A percentile compares a stretch with the other conserved stretches of the same genome.
These are phyloP conservation scores for Fusarium agapanthi DNA, from an alignment of 2,329 filamentous ascomycete species.

Conservation along the genomic window DNA sequence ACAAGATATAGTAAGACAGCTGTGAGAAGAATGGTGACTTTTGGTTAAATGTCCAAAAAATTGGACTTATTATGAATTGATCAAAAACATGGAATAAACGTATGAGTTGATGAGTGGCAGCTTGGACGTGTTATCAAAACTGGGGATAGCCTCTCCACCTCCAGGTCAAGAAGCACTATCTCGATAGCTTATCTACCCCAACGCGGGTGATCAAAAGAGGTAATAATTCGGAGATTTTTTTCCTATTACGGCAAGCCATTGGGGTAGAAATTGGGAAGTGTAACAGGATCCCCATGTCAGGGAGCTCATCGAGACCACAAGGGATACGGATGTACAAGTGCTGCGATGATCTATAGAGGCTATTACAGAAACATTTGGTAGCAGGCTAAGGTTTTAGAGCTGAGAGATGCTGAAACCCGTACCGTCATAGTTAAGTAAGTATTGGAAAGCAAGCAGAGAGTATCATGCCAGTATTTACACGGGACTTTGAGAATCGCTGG, in stretches of 20 bases:
- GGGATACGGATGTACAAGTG: background rate
- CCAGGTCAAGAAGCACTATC: background rate
- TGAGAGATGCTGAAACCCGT: background rate
- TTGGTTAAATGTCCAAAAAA: background rate
- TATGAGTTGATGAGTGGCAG: background rate
- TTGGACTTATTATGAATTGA: background rate
- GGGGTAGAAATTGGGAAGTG: background rate
- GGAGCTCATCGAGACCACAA: background rate
- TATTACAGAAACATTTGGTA: background rate
- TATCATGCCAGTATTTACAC: no score
- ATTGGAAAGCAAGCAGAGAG: background rate
- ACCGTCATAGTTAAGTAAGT: background rate
- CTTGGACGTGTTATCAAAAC: background rate
- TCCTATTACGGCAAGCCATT: background rate
- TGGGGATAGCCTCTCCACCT: background rate
- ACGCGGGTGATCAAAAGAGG: background rate
- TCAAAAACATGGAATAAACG: background rate
- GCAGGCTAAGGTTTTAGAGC: no score
- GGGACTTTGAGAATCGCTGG: background rate
- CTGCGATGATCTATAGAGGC: background rate
- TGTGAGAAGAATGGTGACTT: fast-evolving
- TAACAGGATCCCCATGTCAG: background rate
- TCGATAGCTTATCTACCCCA: slow-evolving; percentile 2
- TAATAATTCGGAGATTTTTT: background rate
- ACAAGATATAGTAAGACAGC: background rate